Conservation (phyloP, 768 basidiomycete species). For the Leucosporidium scottii region DNA sequence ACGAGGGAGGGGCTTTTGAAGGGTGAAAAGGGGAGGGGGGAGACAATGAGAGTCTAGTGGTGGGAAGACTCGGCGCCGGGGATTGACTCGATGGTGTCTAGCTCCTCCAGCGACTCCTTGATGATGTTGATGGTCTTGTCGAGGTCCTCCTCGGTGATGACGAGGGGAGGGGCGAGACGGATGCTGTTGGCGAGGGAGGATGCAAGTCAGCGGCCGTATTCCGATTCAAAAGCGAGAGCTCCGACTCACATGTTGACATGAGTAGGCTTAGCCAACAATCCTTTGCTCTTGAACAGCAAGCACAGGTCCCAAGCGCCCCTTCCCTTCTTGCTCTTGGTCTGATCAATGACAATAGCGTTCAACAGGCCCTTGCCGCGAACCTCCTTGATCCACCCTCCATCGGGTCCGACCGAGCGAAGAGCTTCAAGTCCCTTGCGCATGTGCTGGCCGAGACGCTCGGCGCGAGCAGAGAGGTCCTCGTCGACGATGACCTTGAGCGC, state of each 20-base stretch:
- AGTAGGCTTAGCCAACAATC: constrained; percentile 84
- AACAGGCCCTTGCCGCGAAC: constrained; percentile 83
- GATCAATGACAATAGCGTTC: constrained; percentile 90
- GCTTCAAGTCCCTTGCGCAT: constrained; percentile 63
- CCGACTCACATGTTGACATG: constrained; percentile 78
- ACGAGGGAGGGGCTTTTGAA: no score
- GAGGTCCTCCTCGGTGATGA: constrained; percentile 83
- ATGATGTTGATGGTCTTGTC: constrained; percentile 67
- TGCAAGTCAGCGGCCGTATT: constrained; percentile 2
- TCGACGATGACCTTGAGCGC: constrained; percentile 84
- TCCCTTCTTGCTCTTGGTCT: constrained; percentile 64
- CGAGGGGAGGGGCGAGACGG: constrained; percentile 90
- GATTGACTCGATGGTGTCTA: constrained; percentile 52
- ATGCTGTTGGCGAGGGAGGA: constrained; percentile 51
- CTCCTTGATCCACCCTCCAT: constrained; percentile 58
- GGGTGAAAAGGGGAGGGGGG: no score
- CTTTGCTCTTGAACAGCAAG: constrained; percentile 42
- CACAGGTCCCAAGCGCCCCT: constrained; percentile 95
- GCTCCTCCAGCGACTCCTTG: constrained; percentile 64
- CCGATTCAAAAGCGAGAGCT: not conserved
- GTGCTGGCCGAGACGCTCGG: constrained; percentile 65
- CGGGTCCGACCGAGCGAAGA: constrained; percentile 49
- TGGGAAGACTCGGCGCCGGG: constrained; percentile 21
- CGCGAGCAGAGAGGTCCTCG: constrained; percentile 75
- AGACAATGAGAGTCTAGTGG: not conserved